Percentiles rank a stretch among this genome's conserved stretches.
These are phyloP conservation scores for Capsicum rhomboideum DNA, from an alignment of 257 asterid species.

Conservation along the genomic window DNA sequence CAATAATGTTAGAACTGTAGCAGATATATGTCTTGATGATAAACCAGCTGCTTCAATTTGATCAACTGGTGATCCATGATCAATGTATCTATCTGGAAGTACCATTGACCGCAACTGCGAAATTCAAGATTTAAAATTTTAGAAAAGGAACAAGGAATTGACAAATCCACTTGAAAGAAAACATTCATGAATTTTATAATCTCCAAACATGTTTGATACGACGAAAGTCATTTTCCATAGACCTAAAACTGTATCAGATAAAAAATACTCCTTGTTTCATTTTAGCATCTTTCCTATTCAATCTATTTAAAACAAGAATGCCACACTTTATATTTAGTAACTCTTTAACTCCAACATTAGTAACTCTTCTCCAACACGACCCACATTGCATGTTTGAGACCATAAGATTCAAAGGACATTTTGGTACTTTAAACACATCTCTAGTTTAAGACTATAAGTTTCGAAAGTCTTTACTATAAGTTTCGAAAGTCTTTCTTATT, in stretches of 20 bases:
- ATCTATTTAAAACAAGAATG: background rate
- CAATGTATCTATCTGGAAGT: constrained; percentile 69
- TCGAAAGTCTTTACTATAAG: too few relatives aligned
- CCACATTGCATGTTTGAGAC: background rate
- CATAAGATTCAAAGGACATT: background rate
- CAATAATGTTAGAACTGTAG: constrained; percentile 50
- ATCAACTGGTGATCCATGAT: constrained; percentile 71
- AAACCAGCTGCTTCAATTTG: constrained; percentile 74
- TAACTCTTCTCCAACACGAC: background rate
- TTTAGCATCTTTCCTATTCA: background rate
- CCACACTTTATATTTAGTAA: background rate
- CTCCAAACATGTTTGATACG: background rate
- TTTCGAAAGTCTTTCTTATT: too few relatives aligned
- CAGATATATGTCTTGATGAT: constrained; percentile 54
- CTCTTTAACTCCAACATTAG: background rate
- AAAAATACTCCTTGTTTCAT: background rate
- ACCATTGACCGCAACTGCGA: constrained; percentile 74
- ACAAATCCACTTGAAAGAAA: background rate
- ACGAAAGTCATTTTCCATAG: background rate
- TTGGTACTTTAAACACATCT: too few relatives aligned
- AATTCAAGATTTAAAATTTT: background rate
- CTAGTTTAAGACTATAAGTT: too few relatives aligned
- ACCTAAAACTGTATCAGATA: too few relatives aligned
- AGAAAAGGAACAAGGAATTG: background rate
- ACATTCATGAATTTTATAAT: background rate